phyloP scores from a whole-genome alignment of 306 rosid genomes.

The Ceratonia siliqua region DNA sequence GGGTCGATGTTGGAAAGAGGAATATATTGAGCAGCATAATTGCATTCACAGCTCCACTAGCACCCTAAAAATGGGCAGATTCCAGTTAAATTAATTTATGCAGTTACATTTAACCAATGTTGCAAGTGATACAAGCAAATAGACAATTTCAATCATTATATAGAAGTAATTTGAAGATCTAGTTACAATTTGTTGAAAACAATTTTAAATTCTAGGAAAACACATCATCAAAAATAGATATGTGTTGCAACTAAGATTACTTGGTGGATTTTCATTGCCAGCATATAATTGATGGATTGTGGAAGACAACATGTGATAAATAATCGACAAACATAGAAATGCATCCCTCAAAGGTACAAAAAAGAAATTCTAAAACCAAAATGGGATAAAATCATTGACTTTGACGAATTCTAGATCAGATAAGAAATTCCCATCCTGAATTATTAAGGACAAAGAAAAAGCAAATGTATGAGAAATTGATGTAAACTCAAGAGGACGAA shows the following conservation, averaged over 20 bases:
- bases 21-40: constrained; percentile 77
- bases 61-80: constrained; percentile 66
- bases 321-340: not conserved
- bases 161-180: constrained; percentile 12
- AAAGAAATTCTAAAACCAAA: constrained; percentile 11
- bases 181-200: not conserved
- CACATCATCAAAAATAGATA: not conserved
- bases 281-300: constrained; percentile 2
- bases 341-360: not conserved
- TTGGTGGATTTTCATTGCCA: constrained; percentile 8
- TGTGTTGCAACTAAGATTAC: constrained; percentile 14
- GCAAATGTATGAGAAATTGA: not conserved
- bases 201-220: not conserved
- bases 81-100: constrained; percentile 28
- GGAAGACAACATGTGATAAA: not conserved
- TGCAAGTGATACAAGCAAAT: constrained; percentile 12
- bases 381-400: constrained; percentile 19
- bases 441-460: not conserved
- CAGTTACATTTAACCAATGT: constrained; percentile 24
- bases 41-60: constrained; percentile 90
- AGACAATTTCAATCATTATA: not conserved
- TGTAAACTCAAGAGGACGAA: not conserved
- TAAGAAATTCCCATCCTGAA: not conserved
- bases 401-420: constrained; percentile 3
- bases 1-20: constrained; percentile 73